Conservation (phyloP, 2,329 filamentous ascomycete genomes). For the Curvularia lunata region DNA sequence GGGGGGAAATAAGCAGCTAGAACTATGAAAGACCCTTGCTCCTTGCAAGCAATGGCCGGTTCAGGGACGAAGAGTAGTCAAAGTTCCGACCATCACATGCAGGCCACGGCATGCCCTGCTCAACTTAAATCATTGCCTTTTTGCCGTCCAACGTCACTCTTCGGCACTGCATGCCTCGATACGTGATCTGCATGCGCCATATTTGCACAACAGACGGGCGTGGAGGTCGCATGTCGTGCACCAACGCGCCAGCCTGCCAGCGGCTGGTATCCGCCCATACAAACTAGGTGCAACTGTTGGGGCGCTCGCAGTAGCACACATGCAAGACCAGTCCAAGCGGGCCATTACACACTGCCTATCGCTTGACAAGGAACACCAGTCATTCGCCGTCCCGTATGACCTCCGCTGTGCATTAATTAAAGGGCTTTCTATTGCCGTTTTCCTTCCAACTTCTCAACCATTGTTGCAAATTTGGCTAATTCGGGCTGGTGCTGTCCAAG, state of each 20-base stretch:
- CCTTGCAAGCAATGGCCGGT: not conserved
- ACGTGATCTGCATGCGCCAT: conserved; percentile 33
- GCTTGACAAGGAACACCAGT: conserved; percentile 20
- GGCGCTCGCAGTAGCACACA: conserved; percentile 32
- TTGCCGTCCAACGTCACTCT: conserved; percentile 29
- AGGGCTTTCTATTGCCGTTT: conserved; percentile 20
- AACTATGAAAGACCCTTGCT: conserved; percentile 5
- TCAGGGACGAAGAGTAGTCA: conserved; percentile 1
- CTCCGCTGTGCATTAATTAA: conserved; percentile 8
- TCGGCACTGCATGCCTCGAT: conserved; percentile 25
- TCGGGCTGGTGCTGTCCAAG: conserved; percentile 6
- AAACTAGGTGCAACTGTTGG: conserved; percentile 45
- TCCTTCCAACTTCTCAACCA: conserved; percentile 11
- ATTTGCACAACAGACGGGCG: conserved; percentile 20
- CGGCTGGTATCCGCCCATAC: conserved; percentile 26
- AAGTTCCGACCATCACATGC: not conserved
- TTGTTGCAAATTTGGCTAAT: not conserved
- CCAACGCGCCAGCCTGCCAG: conserved; percentile 34
- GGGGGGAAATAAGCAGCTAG: not conserved
- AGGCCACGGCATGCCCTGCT: conserved; percentile 16
- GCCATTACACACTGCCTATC: conserved; percentile 17
- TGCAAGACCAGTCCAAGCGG: conserved; percentile 25
- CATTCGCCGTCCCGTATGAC: conserved; percentile 19
- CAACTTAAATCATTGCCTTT: conserved; percentile 32
- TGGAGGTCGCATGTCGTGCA: conserved; percentile 29